Percentiles rank a stretch among this genome's conserved stretches.
Evolutionary conservation across 768 basidiomycete species (phyloP).

Genomic region (Rubroboletus satanas): DNA sequence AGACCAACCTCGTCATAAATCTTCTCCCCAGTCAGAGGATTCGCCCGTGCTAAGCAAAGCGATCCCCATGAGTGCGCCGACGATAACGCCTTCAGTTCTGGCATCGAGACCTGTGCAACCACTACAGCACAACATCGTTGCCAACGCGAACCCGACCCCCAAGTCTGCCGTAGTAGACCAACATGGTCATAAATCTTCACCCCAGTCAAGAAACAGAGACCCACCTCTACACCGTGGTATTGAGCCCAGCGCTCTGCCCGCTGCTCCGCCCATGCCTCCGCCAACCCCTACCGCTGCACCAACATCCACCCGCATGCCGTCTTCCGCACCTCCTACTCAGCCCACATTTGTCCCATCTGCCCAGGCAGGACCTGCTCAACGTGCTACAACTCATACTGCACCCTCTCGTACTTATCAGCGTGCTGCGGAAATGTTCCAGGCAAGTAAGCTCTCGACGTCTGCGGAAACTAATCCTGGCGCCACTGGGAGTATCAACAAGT

Average conservation of each 20-base stretch:
- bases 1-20: constrained; percentile 10
- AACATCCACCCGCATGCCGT: constrained; percentile 14
- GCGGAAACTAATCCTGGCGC: not conserved
- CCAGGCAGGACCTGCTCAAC: constrained; percentile 16
- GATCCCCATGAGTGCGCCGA: not conserved
- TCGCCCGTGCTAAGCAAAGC: constrained; percentile 11
- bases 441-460: constrained; percentile 17
- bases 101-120: constrained; percentile 8
- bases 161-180: constrained; percentile 11
- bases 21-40: constrained; percentile 15
- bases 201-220: constrained; percentile 23
- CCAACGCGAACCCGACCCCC: not conserved
- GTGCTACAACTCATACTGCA: constrained; percentile 12
- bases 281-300: constrained; percentile 8
- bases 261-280: constrained; percentile 21
- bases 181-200: constrained; percentile 14
- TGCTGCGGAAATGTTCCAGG: constrained; percentile 18
- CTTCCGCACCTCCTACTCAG: constrained; percentile 25
- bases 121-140: constrained; percentile 1
- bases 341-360: constrained; percentile 5
- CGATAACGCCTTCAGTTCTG: constrained; percentile 4
- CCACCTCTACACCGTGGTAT: constrained; percentile 5
- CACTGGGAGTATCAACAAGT: constrained; percentile 7
- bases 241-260: constrained; percentile 4
- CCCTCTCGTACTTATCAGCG: constrained; percentile 26